Evolutionary conservation across 139 green algal genomes (phyloP).

Genomic region (Marvania coccoides): DNA sequence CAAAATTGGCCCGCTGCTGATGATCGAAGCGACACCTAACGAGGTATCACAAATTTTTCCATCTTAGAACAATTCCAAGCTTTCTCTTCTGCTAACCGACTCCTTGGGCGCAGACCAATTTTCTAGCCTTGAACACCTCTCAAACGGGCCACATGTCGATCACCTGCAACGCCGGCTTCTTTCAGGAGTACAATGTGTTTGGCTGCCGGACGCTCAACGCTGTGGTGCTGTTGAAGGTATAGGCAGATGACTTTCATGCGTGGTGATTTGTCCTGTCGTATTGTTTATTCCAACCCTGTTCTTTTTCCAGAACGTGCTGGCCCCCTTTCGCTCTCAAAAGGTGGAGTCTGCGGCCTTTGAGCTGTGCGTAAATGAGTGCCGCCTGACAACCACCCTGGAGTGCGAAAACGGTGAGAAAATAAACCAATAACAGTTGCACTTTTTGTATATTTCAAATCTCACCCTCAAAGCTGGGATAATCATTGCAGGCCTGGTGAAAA

Average conservation of each 20-base stretch:
- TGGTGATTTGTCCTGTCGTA: too few relatives aligned
- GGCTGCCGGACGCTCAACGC: constrained; percentile 41
- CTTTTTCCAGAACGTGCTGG: constrained; percentile 44
- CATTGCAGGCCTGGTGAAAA: constrained; percentile 64
- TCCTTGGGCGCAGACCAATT: background rate
- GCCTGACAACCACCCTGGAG: constrained; percentile 32
- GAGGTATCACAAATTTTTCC: constrained; percentile 10
- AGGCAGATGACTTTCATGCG: too few relatives aligned
- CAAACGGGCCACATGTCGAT: constrained; percentile 57
- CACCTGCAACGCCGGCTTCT: constrained; percentile 47
- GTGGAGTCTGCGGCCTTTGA: constrained; percentile 38
- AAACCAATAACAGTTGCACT: background rate
- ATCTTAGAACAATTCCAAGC: background rate
- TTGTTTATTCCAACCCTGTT: background rate
- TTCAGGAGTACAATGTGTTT: constrained; percentile 53
- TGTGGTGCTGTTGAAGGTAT: constrained; percentile 55
- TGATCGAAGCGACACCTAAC: constrained; percentile 49
- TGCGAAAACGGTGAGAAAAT: constrained; percentile 50
- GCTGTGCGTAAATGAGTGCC: constrained; percentile 21
- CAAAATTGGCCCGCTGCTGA: constrained; percentile 49
- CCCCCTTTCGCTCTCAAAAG: constrained; percentile 41
- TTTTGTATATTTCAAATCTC: background rate
- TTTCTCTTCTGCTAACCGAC: background rate
- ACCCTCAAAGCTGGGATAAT: too few relatives aligned
- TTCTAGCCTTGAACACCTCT: constrained; percentile 60